Percentiles rank a stretch among this genome's conserved stretches.
These are phyloP conservation scores for Venturia oleaginea DNA, from an alignment of 2,329 filamentous ascomycete genomes.

Conservation along the genomic window DNA sequence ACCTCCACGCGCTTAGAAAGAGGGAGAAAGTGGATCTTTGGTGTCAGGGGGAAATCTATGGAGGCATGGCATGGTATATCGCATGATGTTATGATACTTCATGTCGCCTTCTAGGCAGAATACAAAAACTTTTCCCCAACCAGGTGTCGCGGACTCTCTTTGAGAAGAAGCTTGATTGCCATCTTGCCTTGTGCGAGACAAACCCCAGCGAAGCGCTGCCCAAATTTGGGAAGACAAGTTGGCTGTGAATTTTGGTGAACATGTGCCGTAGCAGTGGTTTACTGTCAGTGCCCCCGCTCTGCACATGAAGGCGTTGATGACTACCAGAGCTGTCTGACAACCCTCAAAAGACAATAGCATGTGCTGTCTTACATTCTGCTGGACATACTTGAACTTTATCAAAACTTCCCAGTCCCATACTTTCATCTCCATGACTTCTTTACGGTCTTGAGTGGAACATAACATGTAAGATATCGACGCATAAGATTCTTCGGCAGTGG, in stretches of 20 bases:
- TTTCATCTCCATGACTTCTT: too few relatives aligned
- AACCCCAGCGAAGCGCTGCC: background rate
- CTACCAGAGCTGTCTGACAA: too few relatives aligned
- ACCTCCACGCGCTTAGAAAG: conserved; percentile 25
- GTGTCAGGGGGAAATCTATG: background rate
- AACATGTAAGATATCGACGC: too few relatives aligned
- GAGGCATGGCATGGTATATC: conserved; percentile 25
- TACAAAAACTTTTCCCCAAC: conserved; percentile 28
- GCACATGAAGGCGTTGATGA: too few relatives aligned
- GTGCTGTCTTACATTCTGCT: too few relatives aligned
- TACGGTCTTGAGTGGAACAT: too few relatives aligned
- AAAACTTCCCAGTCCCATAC: too few relatives aligned
- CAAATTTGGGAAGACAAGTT: background rate
- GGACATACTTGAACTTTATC: too few relatives aligned
- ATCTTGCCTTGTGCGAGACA: conserved; percentile 34
- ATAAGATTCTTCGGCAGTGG: too few relatives aligned
- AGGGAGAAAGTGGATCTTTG: background rate
- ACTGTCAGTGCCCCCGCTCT: too few relatives aligned
- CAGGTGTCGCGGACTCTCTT: conserved; percentile 86
- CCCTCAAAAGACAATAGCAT: too few relatives aligned
- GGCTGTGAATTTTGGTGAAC: background rate
- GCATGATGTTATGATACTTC: conserved; percentile 20
- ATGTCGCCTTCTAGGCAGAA: conserved; percentile 17
- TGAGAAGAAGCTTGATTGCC: conserved; percentile 86
- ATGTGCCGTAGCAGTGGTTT: too few relatives aligned